Conservation (phyloP, 78 protist genomes). For the Diacronema lutheri region DNA sequence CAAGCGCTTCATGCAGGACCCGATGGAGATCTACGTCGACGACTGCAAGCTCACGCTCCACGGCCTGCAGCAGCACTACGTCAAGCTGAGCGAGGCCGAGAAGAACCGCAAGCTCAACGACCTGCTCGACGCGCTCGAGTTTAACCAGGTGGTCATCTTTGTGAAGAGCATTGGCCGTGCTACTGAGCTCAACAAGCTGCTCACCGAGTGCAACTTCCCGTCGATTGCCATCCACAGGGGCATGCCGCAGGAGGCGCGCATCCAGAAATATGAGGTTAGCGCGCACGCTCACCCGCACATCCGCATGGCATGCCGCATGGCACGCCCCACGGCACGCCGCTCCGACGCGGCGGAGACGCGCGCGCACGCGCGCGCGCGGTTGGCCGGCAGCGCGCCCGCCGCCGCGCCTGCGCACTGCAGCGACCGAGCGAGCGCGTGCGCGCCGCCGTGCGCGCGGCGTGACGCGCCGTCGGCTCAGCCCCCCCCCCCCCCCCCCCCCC, state of each 20-base stretch:
- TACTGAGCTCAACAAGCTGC: constrained; percentile 60
- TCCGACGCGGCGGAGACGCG: no score
- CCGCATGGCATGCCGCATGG: no score
- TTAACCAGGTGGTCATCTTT: constrained; percentile 96
- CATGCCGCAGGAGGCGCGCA: constrained; percentile 79
- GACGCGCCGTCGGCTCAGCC: no score
- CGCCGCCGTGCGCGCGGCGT: no score
- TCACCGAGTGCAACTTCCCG: constrained; percentile 88
- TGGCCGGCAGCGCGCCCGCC: no score
- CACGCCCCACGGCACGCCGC: no score
- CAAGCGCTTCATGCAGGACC: constrained; percentile 91
- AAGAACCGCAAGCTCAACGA: constrained; percentile 90
- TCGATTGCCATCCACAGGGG: constrained; percentile 82
- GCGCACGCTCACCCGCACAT: no score
- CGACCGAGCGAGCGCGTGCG: no score
- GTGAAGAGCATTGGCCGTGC: constrained; percentile 79
- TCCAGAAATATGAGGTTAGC: constrained; percentile 8
- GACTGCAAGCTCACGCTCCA: constrained; percentile 94
- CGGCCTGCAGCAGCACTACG: constrained; percentile 96
- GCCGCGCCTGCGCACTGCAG: no score
- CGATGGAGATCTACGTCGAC: constrained; percentile 89
- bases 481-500: no score
- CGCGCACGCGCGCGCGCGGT: no score
- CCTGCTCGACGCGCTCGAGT: constrained; percentile 95
- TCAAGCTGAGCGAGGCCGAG: constrained; percentile 80